Evolutionary conservation across 2,329 filamentous ascomycete species (phyloP).

Genomic region (Colletotrichum lentis): DNA sequence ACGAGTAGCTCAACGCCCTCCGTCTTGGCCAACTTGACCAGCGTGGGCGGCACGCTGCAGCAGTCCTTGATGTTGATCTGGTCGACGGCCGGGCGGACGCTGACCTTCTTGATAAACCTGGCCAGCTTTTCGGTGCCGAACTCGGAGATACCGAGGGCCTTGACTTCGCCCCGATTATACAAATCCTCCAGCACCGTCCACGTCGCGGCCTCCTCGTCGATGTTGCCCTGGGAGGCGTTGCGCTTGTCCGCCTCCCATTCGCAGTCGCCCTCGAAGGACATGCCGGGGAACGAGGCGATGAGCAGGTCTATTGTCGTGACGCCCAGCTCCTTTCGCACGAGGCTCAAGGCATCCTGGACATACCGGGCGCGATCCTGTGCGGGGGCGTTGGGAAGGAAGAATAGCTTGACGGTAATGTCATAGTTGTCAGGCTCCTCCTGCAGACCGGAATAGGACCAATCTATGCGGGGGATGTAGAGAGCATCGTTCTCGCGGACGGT

Average conservation of each 20-base stretch:
- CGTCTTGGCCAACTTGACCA: conserved; percentile 84
- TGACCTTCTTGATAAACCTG: conserved; percentile 76
- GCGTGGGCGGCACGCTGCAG: conserved; percentile 90
- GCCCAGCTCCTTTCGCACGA: conserved; percentile 82
- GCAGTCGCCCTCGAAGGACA: conserved; percentile 92
- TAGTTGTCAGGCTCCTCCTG: conserved; percentile 85
- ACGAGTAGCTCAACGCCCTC: conserved; percentile 87
- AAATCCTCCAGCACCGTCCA: conserved; percentile 79
- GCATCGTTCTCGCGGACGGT: conserved; percentile 66
- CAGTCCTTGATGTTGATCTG: conserved; percentile 97
- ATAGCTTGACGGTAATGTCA: conserved; percentile 94
- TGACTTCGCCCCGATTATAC: conserved; percentile 74
- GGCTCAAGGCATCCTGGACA: conserved; percentile 77
- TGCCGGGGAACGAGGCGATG: conserved; percentile 90
- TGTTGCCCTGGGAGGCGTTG: conserved; percentile 68
- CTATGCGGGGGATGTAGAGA: conserved; percentile 80
- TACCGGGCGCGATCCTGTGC: conserved; percentile 72
- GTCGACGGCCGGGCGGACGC: conserved; percentile 80
- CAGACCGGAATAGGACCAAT: conserved; percentile 75
- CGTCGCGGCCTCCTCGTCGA: conserved; percentile 73
- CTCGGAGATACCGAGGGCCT: conserved; percentile 84
- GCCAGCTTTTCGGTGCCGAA: conserved; percentile 85
- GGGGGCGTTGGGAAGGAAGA: conserved; percentile 81
- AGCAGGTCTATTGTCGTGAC: conserved; percentile 82
- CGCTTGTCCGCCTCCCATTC: conserved; percentile 76